Conservation (phyloP, 169 alveolate species). For the Plasmodium falciparum region DNA sequence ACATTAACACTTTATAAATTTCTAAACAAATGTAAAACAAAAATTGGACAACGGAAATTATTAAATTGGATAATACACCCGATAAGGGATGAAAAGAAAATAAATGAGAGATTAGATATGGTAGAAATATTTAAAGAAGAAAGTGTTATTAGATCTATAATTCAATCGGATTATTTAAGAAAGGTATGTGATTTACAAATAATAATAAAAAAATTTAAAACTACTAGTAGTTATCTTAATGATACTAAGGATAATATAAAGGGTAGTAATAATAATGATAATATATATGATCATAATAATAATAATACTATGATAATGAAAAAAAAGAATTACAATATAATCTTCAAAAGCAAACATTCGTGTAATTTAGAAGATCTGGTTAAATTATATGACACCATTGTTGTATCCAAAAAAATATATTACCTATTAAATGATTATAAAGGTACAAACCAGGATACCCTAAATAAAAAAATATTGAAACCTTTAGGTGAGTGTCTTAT, state of each 20-base stretch:
- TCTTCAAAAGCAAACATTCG: conserved; percentile 1
- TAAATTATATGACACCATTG: conserved; percentile 77
- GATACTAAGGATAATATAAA: background rate
- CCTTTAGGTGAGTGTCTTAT: conserved; percentile 86
- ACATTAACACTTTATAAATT: conserved; percentile 84
- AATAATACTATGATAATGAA: conserved; percentile 5
- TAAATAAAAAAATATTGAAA: conserved; percentile 77
- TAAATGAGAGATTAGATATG: conserved; percentile 93
- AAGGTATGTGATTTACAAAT: conserved; percentile 88
- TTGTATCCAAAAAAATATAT: conserved; percentile 47
- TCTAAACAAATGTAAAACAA: conserved; percentile 94
- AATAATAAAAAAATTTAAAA: conserved; percentile 79
- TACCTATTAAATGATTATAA: conserved; percentile 77
- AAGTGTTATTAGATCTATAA: conserved; percentile 78
- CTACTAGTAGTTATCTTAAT: background rate
- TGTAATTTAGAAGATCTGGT: conserved; percentile 79
- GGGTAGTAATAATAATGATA: background rate
- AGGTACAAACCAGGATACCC: conserved; percentile 79
- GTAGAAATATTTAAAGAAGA: conserved; percentile 93
- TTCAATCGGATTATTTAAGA: conserved; percentile 85
- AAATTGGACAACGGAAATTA: conserved; percentile 94
- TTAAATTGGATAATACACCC: conserved; percentile 97
- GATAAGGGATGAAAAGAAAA: conserved; percentile 91
- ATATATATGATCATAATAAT: conserved; percentile 7
- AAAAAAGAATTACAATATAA: conserved; percentile 4